Percentiles rank a stretch among this genome's conserved stretches.
Conservation (phyloP, 768 basidiomycete species). For the Myochromella boudieri region DNA sequence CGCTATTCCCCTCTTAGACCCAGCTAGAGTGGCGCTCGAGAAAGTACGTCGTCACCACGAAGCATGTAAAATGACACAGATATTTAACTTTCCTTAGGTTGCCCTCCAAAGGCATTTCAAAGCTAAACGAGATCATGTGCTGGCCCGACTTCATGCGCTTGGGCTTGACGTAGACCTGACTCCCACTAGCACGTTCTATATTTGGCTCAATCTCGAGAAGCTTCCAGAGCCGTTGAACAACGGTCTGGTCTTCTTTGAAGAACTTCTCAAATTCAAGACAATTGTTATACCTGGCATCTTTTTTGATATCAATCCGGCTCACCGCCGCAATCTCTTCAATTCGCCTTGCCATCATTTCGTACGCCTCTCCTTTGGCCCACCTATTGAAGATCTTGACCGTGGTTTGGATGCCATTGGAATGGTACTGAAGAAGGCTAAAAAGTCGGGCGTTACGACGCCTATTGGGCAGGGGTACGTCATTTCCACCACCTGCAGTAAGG, state of each 20-base stretch:
- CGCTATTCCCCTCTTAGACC: slow-evolving; percentile 81
- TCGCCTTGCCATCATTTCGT: slow-evolving; percentile 92
- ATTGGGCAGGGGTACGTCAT: slow-evolving; percentile 65
- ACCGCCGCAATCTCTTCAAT: slow-evolving; percentile 86
- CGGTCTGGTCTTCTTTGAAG: slow-evolving; percentile 94
- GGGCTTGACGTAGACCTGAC: slow-evolving; percentile 76
- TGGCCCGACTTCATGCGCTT: slow-evolving; percentile 75
- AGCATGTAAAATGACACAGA: background rate
- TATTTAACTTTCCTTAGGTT: slow-evolving; percentile 35
- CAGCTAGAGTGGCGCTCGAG: slow-evolving; percentile 63
- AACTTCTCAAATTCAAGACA: slow-evolving; percentile 85
- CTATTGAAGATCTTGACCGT: slow-evolving; percentile 74
- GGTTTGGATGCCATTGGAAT: slow-evolving; percentile 86
- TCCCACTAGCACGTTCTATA: slow-evolving; percentile 86
- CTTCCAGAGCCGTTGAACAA: slow-evolving; percentile 85
- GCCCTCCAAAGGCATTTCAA: slow-evolving; percentile 92
- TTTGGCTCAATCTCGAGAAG: slow-evolving; percentile 86
- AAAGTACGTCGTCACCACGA: slow-evolving; percentile 41
- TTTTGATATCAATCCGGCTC: slow-evolving; percentile 80
- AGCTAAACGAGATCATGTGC: slow-evolving; percentile 86
- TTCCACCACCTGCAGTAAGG: background rate
- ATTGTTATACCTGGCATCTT: slow-evolving; percentile 92
- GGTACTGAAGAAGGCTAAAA: slow-evolving; percentile 69
- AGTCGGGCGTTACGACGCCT: slow-evolving; percentile 52
- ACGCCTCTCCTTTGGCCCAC: slow-evolving; percentile 84